These are phyloP conservation scores for Casuarina glauca DNA, from an alignment of 306 rosid species.

Conservation along the genomic window DNA sequence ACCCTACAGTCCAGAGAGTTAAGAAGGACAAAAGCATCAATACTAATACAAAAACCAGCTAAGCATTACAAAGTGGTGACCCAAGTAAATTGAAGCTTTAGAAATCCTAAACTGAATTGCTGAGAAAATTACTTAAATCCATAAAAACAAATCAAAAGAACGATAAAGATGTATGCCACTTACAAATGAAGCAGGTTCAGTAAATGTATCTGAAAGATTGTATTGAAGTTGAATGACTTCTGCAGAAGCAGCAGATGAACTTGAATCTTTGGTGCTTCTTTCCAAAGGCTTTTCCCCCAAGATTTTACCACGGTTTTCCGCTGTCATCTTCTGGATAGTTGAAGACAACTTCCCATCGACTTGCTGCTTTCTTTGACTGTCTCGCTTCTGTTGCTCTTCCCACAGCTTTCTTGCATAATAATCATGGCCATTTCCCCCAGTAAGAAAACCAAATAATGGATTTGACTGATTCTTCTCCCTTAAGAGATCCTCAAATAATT, in stretches of 20 bases:
- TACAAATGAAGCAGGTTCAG: constrained; percentile 62
- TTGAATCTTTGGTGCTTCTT: constrained; percentile 54
- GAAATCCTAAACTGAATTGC: constrained; percentile 3
- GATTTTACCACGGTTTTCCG: constrained; percentile 83
- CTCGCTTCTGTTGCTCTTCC: constrained; percentile 76
- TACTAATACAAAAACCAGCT: background rate
- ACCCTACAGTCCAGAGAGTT: constrained; percentile 37
- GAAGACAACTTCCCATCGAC: constrained; percentile 56
- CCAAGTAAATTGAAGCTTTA: constrained; percentile 12
- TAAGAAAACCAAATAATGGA: constrained; percentile 84
- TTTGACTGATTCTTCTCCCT: constrained; percentile 83
- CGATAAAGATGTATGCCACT: constrained; percentile 37
- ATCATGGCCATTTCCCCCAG: constrained; percentile 86
- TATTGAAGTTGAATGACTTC: constrained; percentile 68
- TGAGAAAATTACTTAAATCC: constrained; percentile 29
- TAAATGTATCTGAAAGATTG: constrained; percentile 91
- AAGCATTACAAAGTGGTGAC: background rate
- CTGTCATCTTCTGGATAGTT: constrained; percentile 60
- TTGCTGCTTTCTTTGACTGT: constrained; percentile 50
- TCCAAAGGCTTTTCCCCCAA: constrained; percentile 88
- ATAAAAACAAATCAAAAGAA: constrained; percentile 17
- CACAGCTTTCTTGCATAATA: constrained; percentile 90
- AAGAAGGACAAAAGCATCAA: background rate
- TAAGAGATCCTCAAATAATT: constrained; percentile 89
- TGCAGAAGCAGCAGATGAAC: constrained; percentile 50